Percentiles rank a stretch among this genome's conserved stretches.
phyloP scores from a whole-genome alignment of 495 filamentous ascomycete species.

The Neurospora cerealis region DNA sequence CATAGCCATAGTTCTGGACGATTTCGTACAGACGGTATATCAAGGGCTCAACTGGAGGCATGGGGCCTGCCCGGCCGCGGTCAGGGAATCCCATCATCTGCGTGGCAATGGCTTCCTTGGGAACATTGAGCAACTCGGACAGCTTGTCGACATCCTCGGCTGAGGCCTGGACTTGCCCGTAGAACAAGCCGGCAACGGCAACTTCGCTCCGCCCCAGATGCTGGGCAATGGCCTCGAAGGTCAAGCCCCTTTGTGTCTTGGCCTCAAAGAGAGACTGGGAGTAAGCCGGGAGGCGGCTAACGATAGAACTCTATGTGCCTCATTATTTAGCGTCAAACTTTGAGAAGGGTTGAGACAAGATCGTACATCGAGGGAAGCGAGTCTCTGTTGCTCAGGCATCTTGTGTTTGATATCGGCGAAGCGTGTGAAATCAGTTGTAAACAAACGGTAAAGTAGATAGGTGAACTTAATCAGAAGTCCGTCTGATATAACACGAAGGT shows the following conservation, averaged over 20 bases:
- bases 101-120: constrained; percentile 43
- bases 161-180: constrained; percentile 78
- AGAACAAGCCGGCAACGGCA: constrained; percentile 85
- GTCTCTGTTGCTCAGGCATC: constrained; percentile 16
- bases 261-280: constrained; percentile 71
- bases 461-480: neutral
- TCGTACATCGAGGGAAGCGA: constrained; percentile 27
- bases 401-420: neutral
- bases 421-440: neutral
- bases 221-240: constrained; percentile 71
- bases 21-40: constrained; percentile 95
- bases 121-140: constrained; percentile 53
- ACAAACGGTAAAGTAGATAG: neutral
- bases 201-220: constrained; percentile 80
- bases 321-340: constrained; percentile 4
- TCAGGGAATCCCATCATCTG: constrained; percentile 70
- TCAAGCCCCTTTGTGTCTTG: constrained; percentile 64
- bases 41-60: constrained; percentile 89
- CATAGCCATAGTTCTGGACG: constrained; percentile 96
- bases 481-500: neutral
- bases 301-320: constrained; percentile 26
- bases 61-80: constrained; percentile 72
- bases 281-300: constrained; percentile 51
- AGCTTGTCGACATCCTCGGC: constrained; percentile 69
- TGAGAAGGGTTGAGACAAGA: neutral